Conservation (phyloP, 371 early-diverging fungal species). For the Neoconidiobolus thromboides region DNA sequence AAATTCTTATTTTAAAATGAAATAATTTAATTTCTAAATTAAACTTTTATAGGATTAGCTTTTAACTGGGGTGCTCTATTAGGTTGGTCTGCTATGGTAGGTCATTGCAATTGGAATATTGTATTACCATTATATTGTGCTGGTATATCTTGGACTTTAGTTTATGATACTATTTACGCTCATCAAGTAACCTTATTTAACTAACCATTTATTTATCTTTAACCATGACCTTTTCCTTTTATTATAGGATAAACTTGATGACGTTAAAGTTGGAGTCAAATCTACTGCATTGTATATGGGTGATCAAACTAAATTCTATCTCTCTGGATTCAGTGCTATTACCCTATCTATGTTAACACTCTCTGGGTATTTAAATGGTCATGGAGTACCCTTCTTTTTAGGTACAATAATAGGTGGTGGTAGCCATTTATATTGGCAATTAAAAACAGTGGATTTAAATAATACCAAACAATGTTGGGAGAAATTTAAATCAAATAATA, state of each 20-base stretch:
- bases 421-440: constrained; percentile 61
- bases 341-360: constrained; percentile 44
- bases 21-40: background rate
- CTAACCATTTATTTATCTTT: background rate
- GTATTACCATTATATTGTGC: constrained; percentile 66
- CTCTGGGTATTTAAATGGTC: constrained; percentile 63
- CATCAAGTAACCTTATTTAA: constrained; percentile 30
- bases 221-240: background rate
- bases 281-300: constrained; percentile 83
- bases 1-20: background rate
- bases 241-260: constrained; percentile 67
- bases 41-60: constrained; percentile 34
- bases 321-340: constrained; percentile 48
- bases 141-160: constrained; percentile 83
- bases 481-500: constrained; percentile 53
- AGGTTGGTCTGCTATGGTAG: constrained; percentile 85
- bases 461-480: constrained; percentile 43
- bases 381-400: constrained; percentile 46
- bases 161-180: constrained; percentile 94
- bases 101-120: constrained; percentile 40
- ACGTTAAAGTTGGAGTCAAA: constrained; percentile 67
- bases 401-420: constrained; percentile 54
- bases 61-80: constrained; percentile 91
- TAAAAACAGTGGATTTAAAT: constrained; percentile 47
- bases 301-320: constrained; percentile 41